phyloP scores from a whole-genome alignment of 2,329 filamentous ascomycete species.

The Botrytis aclada region DNA sequence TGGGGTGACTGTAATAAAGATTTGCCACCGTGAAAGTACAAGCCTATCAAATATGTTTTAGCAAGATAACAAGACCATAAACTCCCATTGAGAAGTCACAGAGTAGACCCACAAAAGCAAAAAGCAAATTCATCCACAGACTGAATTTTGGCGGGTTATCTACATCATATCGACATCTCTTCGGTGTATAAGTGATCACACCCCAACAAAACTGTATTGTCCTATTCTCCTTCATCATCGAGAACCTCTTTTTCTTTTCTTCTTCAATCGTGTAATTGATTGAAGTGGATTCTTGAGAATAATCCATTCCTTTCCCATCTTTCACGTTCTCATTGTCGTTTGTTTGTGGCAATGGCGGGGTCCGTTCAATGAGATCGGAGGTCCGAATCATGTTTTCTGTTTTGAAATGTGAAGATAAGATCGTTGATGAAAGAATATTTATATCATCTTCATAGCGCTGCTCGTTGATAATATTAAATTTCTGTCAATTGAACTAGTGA shows the following conservation, averaged over 20 bases:
- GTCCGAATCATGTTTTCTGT: not conserved
- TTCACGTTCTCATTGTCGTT: not conserved
- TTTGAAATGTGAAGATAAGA: not conserved
- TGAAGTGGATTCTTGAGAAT: constrained; percentile 21
- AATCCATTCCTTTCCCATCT: not conserved
- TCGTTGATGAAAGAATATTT: not conserved
- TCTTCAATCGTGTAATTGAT: constrained; percentile 18
- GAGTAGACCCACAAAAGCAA: constrained; percentile 43
- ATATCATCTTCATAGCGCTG: not conserved
- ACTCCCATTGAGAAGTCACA: not conserved
- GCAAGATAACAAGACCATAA: not conserved
- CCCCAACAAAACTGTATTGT: constrained; percentile 25
- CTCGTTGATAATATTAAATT: not conserved
- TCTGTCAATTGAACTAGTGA: not conserved
- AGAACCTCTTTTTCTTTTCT: constrained; percentile 22
- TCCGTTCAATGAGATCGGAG: not conserved
- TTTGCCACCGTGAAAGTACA: constrained; percentile 72
- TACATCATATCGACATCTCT: constrained; percentile 65
- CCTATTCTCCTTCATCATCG: constrained; percentile 23
- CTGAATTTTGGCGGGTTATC: constrained; percentile 65
- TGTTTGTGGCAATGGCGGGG: not conserved
- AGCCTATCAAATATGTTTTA: constrained; percentile 40
- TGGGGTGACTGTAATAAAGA: constrained; percentile 77
- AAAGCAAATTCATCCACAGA: constrained; percentile 65
- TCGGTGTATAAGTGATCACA: constrained; percentile 57